Percentiles rank a stretch among this genome's conserved stretches.
phyloP scores from a whole-genome alignment of 2,329 filamentous ascomycete species.

The Aspergillus caelatus region DNA sequence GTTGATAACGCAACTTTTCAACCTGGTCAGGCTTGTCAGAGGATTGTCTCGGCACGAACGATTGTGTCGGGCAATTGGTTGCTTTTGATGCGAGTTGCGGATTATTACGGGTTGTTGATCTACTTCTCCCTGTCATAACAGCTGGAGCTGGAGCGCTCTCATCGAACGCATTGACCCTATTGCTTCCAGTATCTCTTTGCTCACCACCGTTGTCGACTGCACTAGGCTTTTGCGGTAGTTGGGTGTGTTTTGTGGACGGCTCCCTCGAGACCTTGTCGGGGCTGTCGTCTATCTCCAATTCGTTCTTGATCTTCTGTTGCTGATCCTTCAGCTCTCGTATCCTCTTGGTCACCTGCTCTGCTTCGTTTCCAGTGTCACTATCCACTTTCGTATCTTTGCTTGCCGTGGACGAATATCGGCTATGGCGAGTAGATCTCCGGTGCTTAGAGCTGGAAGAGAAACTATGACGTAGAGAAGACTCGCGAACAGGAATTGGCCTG shows the following conservation, averaged over 20 bases:
- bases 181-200: neutral
- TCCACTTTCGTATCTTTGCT: constrained; percentile 45
- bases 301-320: constrained; percentile 57
- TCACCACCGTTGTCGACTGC: neutral
- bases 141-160: constrained; percentile 72
- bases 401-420: constrained; percentile 40
- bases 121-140: constrained; percentile 62
- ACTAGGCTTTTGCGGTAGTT: constrained; percentile 15
- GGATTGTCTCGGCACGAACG: constrained; percentile 28
- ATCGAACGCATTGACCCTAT: constrained; percentile 34
- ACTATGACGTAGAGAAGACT: constrained; percentile 66
- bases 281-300: constrained; percentile 45
- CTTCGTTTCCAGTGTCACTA: constrained; percentile 45
- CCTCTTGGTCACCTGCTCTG: constrained; percentile 59
- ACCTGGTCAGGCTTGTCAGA: constrained; percentile 34
- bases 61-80: constrained; percentile 28
- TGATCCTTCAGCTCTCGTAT: constrained; percentile 62
- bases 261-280: constrained; percentile 28
- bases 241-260: constrained; percentile 17
- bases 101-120: constrained; percentile 28
- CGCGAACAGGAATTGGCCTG: constrained; percentile 64
- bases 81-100: constrained; percentile 32
- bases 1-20: constrained; percentile 29
- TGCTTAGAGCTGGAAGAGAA: constrained; percentile 57
- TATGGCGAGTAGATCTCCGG: constrained; percentile 54